A percentile compares a stretch with the other conserved stretches of the same genome.
phyloP scores from a whole-genome alignment of 2,329 filamentous ascomycete species.

The Aspergillus nomiae region DNA sequence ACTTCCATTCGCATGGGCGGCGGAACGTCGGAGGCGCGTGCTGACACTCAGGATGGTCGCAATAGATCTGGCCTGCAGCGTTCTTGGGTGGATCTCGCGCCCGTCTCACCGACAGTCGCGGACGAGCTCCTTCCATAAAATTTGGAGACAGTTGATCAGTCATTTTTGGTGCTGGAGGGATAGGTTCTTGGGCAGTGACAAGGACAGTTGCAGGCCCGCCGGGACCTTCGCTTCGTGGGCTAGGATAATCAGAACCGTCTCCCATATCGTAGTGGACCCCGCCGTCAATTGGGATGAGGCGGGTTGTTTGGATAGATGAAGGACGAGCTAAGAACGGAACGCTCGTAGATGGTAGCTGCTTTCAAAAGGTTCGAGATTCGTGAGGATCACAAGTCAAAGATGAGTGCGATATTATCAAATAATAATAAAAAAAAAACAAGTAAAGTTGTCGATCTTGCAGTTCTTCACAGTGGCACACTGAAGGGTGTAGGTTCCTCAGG shows the following conservation, averaged over 20 bases:
- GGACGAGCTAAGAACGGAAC: conserved; percentile 7
- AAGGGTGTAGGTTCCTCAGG: conserved; percentile 19
- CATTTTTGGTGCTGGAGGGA: conserved; percentile 39
- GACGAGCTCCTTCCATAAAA: conserved; percentile 39
- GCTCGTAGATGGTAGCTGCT: neutral
- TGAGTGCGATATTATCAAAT: neutral
- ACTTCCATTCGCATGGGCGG: conserved; percentile 94
- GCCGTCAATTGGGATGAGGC: conserved; percentile 30
- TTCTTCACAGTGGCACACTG: conserved; percentile 13
- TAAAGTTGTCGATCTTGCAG: conserved; percentile 10
- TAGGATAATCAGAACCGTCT: conserved; percentile 46
- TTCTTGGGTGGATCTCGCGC: conserved; percentile 62
- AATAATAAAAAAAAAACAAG: neutral
- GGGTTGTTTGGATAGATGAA: conserved; percentile 17
- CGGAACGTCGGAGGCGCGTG: conserved; percentile 68
- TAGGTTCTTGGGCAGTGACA: conserved; percentile 36
- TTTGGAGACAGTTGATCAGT: conserved; percentile 33
- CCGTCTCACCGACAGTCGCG: conserved; percentile 45
- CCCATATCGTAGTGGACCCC: conserved; percentile 41
- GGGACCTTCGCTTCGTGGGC: conserved; percentile 46
- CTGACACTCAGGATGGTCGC: conserved; percentile 69
- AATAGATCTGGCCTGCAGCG: conserved; percentile 73
- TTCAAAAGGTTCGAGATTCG: conserved; percentile 1
- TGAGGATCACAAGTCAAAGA: neutral
- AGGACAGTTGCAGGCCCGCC: conserved; percentile 38